phyloP scores from a whole-genome alignment of 139 green algal species.

The Marvania coccoides region DNA sequence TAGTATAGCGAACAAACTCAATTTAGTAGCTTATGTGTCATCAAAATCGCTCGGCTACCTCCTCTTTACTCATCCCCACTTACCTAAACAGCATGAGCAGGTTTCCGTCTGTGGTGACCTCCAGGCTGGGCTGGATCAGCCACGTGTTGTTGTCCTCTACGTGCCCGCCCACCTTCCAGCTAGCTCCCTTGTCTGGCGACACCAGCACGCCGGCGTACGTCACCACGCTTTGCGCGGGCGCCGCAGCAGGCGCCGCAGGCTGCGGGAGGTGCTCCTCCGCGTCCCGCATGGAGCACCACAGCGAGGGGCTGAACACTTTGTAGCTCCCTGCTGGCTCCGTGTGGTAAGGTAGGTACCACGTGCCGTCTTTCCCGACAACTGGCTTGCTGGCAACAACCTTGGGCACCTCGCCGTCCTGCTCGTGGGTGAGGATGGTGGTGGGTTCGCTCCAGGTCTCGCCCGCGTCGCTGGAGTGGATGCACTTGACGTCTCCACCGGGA shows the following conservation, averaged over 20 bases:
- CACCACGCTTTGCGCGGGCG: neutral
- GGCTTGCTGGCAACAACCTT: conserved; percentile 15
- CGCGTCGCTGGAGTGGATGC: conserved; percentile 1
- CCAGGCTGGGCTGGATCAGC: conserved; percentile 30
- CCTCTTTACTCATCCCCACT: neutral
- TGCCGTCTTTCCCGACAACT: conserved; percentile 10
- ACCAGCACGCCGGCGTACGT: conserved; percentile 8
- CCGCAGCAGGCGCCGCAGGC: neutral
- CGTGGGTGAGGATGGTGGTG: conserved; percentile 15
- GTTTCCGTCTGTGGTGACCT: neutral
- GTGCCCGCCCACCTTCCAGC: conserved; percentile 7
- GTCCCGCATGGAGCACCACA: conserved; percentile 4
- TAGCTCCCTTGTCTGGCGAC: conserved; percentile 2
- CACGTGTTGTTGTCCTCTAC: conserved; percentile 23
- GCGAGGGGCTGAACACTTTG: conserved; percentile 1
- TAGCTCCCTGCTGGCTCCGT: conserved; percentile 7
- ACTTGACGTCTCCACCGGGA: conserved; percentile 29
- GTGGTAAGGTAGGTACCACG: conserved; percentile 25
- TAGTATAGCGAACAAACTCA: too few species aligned
- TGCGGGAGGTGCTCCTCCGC: neutral
- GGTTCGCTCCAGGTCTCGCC: conserved; percentile 13
- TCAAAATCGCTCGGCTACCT: neutral
- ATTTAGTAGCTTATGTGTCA: too few species aligned
- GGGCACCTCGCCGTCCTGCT: conserved; percentile 14
- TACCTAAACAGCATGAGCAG: conserved; percentile 20